phyloP scores from a whole-genome alignment of 345 rosid genomes.

The Euphorbia tirucalli region DNA sequence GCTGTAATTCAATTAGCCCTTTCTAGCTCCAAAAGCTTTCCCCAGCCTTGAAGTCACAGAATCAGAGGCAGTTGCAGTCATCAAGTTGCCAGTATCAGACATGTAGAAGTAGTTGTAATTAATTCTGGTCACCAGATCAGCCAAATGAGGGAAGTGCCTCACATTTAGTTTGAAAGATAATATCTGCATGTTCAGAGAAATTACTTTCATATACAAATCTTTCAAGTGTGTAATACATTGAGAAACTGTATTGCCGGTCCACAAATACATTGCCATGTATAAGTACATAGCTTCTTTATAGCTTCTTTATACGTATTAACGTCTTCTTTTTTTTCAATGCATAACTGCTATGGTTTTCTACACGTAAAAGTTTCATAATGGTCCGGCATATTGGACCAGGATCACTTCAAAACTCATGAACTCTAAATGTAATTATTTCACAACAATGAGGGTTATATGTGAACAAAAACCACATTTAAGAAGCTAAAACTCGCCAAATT shows the following conservation, averaged over 20 bases:
- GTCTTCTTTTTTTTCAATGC: too few relatives aligned
- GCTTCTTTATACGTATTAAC: too few relatives aligned
- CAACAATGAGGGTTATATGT: too few relatives aligned
- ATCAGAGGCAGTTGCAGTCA: slow-evolving; percentile 53
- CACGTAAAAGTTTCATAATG: too few relatives aligned
- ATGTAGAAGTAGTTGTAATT: slow-evolving; percentile 92
- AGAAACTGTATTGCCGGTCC: neutral
- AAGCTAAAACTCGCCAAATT: too few relatives aligned
- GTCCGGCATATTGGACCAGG: too few relatives aligned
- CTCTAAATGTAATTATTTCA: too few relatives aligned
- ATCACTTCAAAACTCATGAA: too few relatives aligned
- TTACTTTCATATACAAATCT: neutral
- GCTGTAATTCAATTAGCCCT: neutral
- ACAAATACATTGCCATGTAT: too few relatives aligned
- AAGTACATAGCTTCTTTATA: too few relatives aligned
- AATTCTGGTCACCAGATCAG: slow-evolving; percentile 88
- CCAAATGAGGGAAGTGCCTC: slow-evolving; percentile 93
- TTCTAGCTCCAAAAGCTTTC: slow-evolving; percentile 17
- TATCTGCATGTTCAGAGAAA: slow-evolving; percentile 46
- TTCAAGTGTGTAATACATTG: neutral
- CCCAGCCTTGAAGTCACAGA: slow-evolving; percentile 24
- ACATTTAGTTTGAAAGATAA: slow-evolving; percentile 84
- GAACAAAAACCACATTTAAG: too few relatives aligned
- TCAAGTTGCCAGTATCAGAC: slow-evolving; percentile 80
- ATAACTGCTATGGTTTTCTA: too few relatives aligned